Conservation (phyloP, 352 stramenopile genomes). For the Globisporangium alternatum region DNA sequence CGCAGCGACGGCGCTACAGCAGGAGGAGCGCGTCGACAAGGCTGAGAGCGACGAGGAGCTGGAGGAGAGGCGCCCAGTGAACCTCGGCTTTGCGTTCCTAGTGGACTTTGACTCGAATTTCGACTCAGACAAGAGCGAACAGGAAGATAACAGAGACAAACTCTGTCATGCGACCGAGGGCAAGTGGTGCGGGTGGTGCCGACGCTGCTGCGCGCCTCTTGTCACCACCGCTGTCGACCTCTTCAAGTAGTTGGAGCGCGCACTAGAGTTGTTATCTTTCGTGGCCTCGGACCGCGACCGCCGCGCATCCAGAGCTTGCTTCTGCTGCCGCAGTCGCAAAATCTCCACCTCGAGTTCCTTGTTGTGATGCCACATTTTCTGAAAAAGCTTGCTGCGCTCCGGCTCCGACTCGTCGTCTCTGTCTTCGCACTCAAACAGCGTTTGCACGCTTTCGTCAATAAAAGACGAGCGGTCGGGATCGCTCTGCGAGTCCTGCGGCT, state of each 20-base stretch:
- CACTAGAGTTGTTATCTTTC: not conserved
- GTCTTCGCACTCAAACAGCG: constrained; percentile 19
- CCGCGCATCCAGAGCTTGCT: constrained; percentile 13
- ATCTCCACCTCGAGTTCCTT: constrained; percentile 51
- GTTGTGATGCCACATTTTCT: constrained; percentile 45
- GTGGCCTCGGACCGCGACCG: constrained; percentile 2
- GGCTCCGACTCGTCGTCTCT: constrained; percentile 23
- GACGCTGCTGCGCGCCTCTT: not conserved
- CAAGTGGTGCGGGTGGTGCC: not conserved
- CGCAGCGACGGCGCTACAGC: constrained; percentile 40
- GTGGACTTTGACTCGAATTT: constrained; percentile 73
- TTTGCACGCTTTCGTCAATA: constrained; percentile 21
- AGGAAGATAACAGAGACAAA: not conserved
- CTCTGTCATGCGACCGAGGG: not conserved
- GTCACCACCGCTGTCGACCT: not conserved
- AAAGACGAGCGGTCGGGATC: constrained; percentile 14
- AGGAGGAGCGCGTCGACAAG: constrained; percentile 14
- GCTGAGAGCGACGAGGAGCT: constrained; percentile 30
- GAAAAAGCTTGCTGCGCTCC: constrained; percentile 42
- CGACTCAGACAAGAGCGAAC: constrained; percentile 33
- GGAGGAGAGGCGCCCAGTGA: constrained; percentile 51
- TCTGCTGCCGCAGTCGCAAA: constrained; percentile 38
- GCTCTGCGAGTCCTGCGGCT: constrained; percentile 16
- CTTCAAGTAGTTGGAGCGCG: not conserved
- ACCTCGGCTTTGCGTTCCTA: constrained; percentile 70